These are phyloP conservation scores for Blastocladiella britannica DNA, from an alignment of 192 early-diverging fungal species.

Conservation along the genomic window DNA sequence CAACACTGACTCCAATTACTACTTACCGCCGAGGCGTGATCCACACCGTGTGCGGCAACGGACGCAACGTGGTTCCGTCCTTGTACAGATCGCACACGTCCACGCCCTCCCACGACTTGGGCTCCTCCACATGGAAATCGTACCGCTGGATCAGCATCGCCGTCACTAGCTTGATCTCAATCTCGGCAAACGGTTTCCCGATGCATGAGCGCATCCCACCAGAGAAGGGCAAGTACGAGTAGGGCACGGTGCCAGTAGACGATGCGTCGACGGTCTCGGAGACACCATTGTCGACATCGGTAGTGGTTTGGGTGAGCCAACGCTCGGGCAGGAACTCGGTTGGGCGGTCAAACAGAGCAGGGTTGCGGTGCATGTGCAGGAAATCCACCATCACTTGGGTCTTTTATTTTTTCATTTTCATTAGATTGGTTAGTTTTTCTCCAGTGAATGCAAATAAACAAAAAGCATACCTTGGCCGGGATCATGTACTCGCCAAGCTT, in stretches of 20 bases:
- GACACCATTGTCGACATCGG: background rate
- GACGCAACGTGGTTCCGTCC: background rate
- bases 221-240: background rate
- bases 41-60: background rate
- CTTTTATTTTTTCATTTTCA: too few species aligned
- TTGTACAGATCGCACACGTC: background rate
- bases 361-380: background rate
- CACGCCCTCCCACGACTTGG: background rate
- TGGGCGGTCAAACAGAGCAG: too few species aligned
- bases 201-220: background rate
- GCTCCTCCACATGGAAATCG: background rate
- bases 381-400: background rate
- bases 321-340: too few species aligned
- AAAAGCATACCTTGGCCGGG: background rate
- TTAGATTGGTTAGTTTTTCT: too few species aligned
- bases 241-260: background rate
- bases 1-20: too few species aligned
- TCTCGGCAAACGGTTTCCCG: background rate
- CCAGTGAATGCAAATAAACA: too few species aligned
- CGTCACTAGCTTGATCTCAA: background rate
- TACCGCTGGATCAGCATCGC: background rate
- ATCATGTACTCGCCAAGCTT: background rate
- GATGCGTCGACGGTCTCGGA: background rate
- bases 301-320: too few species aligned
- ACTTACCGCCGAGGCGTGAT: background rate